These are phyloP conservation scores for Alternaria sp. DNA, from an alignment of 2,329 filamentous ascomycete genomes.

Conservation along the genomic window DNA sequence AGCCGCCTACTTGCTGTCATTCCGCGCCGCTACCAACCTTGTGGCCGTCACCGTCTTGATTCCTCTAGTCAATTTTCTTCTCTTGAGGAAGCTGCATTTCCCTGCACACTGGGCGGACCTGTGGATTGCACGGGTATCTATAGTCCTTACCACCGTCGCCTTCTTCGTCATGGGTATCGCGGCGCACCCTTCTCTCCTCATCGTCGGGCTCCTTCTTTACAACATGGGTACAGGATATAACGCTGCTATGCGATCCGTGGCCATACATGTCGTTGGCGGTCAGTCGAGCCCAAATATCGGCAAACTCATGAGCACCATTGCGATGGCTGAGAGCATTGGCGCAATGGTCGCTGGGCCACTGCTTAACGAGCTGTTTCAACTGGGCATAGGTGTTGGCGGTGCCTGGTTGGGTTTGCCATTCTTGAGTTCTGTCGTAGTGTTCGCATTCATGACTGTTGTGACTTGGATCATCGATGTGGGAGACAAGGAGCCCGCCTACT, in stretches of 20 bases:
- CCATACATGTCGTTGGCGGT: constrained; percentile 59
- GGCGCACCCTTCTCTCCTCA: constrained; percentile 53
- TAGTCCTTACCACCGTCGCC: constrained; percentile 55
- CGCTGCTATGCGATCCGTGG: constrained; percentile 57
- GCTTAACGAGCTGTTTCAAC: constrained; percentile 57
- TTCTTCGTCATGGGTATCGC: constrained; percentile 59
- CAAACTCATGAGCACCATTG: constrained; percentile 60
- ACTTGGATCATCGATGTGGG: constrained; percentile 42
- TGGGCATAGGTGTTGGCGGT: constrained; percentile 57
- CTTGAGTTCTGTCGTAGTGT: constrained; percentile 35
- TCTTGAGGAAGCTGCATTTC: constrained; percentile 49
- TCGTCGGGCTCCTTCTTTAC: constrained; percentile 58
- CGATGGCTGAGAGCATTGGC: constrained; percentile 59
- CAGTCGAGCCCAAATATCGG: constrained; percentile 56
- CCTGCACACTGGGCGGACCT: constrained; percentile 56
- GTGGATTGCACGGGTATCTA: constrained; percentile 56
- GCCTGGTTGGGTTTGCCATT: constrained; percentile 60
- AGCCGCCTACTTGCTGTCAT: constrained; percentile 54
- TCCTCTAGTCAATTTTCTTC: constrained; percentile 52
- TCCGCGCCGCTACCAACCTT: constrained; percentile 59
- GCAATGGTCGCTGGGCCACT: constrained; percentile 58
- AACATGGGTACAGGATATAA: constrained; percentile 60
- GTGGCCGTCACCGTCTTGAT: constrained; percentile 58
- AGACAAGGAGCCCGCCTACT: constrained; percentile 31
- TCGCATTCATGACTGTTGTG: constrained; percentile 35